Conservation (phyloP, 345 rosid genomes). For the Reutealis trisperma region DNA sequence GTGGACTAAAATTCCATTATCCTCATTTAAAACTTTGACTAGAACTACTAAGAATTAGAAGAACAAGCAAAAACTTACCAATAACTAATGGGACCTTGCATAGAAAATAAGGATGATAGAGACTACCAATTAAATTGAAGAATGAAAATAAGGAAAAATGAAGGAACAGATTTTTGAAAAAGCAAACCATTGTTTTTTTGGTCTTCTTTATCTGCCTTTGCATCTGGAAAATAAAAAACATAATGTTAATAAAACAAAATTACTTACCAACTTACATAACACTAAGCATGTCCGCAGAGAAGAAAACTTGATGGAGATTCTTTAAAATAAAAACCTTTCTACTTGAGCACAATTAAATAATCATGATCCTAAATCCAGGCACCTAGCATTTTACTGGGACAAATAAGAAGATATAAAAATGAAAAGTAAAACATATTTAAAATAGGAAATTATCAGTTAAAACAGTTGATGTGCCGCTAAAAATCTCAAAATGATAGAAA, state of each 20-base stretch:
- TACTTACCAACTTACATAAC: background rate
- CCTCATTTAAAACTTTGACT: background rate
- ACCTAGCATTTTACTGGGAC: background rate
- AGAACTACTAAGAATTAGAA: background rate
- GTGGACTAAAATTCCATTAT: too few species aligned
- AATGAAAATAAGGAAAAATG: background rate
- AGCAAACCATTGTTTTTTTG: constrained; percentile 59
- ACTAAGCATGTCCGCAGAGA: constrained; percentile 4
- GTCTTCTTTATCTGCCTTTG: constrained; percentile 84
- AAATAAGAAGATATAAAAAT: background rate
- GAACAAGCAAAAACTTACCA: background rate
- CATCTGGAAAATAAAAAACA: constrained; percentile 49
- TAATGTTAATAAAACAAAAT: constrained; percentile 12
- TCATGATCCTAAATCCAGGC: background rate
- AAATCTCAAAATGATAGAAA: background rate
- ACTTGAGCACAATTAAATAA: background rate
- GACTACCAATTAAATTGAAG: background rate
- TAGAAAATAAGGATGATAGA: background rate
- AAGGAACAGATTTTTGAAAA: constrained; percentile 2
- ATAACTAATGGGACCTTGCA: constrained; percentile 1
- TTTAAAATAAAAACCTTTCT: background rate
- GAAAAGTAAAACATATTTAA: background rate
- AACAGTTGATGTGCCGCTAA: background rate
- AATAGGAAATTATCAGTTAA: constrained; percentile 2
- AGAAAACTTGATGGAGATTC: background rate